phyloP scores from a whole-genome alignment of 768 basidiomycete genomes.

The Strobilomyces dryophilus region DNA sequence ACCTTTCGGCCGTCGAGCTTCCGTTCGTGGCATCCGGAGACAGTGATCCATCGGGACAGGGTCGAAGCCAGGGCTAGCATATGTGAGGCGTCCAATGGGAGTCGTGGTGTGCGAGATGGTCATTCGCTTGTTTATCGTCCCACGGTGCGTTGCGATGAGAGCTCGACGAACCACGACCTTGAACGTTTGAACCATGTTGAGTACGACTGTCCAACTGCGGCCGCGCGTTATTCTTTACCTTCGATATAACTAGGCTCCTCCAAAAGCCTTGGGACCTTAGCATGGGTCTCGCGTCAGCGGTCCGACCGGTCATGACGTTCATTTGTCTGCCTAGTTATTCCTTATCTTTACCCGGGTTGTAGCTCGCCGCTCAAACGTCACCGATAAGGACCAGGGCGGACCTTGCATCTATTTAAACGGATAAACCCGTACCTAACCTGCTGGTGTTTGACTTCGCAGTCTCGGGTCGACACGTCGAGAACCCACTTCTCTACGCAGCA shows the following conservation, averaged over 20 bases:
- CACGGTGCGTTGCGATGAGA: not conserved
- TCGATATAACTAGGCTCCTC: no score
- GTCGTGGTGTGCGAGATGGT: not conserved
- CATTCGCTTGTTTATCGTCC: not conserved
- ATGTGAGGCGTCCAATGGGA: not conserved
- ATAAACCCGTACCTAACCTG: constrained; percentile 1
- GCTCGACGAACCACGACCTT: not conserved
- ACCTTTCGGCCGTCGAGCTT: not conserved
- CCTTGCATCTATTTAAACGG: constrained; percentile 5
- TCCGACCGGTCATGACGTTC: no score
- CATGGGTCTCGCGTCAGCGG: no score
- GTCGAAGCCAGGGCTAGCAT: not conserved
- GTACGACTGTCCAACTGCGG: not conserved
- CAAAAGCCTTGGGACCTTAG: no score
- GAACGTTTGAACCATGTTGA: no score
- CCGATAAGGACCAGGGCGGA: constrained; percentile 14
- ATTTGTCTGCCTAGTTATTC: not conserved
- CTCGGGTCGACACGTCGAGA: not conserved
- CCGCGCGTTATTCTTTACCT: not conserved
- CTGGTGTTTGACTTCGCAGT: not conserved
- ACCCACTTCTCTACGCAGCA: constrained; percentile 1
- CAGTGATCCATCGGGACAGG: not conserved
- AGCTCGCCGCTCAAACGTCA: not conserved
- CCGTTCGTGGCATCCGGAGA: not conserved
- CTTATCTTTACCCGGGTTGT: constrained; percentile 16